phyloP scores from a whole-genome alignment of 2,329 filamentous ascomycete genomes.

The Penicillium sp. region DNA sequence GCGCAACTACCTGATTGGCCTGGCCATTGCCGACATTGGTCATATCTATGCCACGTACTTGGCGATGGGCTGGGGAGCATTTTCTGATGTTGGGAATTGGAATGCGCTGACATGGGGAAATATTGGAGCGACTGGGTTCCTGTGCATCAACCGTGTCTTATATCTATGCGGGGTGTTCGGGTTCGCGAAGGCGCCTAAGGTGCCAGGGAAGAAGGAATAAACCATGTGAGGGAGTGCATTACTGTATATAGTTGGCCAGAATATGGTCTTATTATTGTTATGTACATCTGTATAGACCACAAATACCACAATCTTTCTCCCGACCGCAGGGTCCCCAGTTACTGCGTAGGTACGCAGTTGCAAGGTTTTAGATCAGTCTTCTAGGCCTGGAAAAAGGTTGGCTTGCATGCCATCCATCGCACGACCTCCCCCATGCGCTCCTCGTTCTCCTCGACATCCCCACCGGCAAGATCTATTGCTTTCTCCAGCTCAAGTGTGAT shows the following conservation, averaged over 20 bases:
- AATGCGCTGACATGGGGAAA: constrained; percentile 71
- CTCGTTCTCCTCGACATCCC: too few species aligned
- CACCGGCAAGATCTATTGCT: too few species aligned
- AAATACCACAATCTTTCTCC: too few species aligned
- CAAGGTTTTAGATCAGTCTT: too few species aligned
- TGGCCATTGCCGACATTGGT: constrained; percentile 61
- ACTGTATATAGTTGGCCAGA: not conserved
- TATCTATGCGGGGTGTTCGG: constrained; percentile 60
- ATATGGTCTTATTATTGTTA: not conserved
- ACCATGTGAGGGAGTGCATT: not conserved
- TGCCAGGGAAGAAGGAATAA: constrained; percentile 39
- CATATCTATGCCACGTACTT: constrained; percentile 60
- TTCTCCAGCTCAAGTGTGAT: too few species aligned
- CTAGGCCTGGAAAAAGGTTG: too few species aligned
- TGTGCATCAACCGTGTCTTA: constrained; percentile 53
- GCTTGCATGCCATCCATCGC: too few species aligned
- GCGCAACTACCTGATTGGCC: constrained; percentile 60
- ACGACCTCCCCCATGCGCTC: too few species aligned
- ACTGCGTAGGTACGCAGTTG: too few species aligned
- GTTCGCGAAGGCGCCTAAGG: constrained; percentile 26
- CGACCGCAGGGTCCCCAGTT: too few species aligned
- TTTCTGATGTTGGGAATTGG: constrained; percentile 55
- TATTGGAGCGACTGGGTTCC: constrained; percentile 57
- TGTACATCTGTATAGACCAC: too few species aligned
- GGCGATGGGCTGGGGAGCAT: constrained; percentile 53